A percentile compares a stretch with the other conserved stretches of the same genome.
phyloP scores from a whole-genome alignment of 2,329 filamentous ascomycete genomes.

The Xylaria sp. region DNA sequence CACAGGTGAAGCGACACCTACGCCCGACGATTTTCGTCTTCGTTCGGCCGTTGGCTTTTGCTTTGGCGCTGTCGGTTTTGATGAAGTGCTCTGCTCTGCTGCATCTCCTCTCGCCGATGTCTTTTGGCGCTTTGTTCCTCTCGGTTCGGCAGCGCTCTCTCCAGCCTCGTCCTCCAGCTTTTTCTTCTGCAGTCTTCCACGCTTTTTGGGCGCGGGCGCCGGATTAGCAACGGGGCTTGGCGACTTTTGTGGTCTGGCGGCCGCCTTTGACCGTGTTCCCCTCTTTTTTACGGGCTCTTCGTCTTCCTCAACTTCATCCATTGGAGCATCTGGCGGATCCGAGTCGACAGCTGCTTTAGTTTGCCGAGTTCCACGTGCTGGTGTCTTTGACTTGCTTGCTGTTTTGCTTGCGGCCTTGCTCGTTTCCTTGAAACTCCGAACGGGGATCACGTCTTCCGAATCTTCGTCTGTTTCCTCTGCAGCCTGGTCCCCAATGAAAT shows the following conservation, averaged over 20 bases:
- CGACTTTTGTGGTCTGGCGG: conserved; percentile 15
- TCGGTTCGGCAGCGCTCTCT: conserved; percentile 21
- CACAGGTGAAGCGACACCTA: conserved; percentile 42
- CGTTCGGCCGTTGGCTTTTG: conserved; percentile 32
- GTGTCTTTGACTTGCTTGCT: conserved; percentile 23
- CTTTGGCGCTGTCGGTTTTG: conserved; percentile 24
- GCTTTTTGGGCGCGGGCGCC: conserved; percentile 21
- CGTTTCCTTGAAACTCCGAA: conserved; percentile 19
- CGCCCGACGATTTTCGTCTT: conserved; percentile 37
- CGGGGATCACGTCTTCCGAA: conserved; percentile 21
- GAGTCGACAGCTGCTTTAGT: conserved; percentile 23
- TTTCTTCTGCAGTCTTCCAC: conserved; percentile 22
- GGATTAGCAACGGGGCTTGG: conserved; percentile 10
- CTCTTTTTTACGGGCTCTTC: conserved; percentile 26
- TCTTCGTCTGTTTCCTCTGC: conserved; percentile 22
- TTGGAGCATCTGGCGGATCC: conserved; percentile 17
- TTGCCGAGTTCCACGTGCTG: conserved; percentile 27
- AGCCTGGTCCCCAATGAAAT: conserved; percentile 8
- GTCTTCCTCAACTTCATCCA: conserved; percentile 18
- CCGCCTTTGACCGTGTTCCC: conserved; percentile 27
- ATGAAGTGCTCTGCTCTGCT: conserved; percentile 19
- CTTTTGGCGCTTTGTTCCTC: conserved; percentile 26
- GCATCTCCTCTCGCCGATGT: conserved; percentile 17
- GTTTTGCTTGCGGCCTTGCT: conserved; percentile 14
- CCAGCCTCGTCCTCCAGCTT: conserved; percentile 17